Evolutionary conservation across 495 filamentous ascomycete genomes (phyloP), one percentile per base, ranked within the genome.

Genomic region (Extremus antarcticus): DNA sequence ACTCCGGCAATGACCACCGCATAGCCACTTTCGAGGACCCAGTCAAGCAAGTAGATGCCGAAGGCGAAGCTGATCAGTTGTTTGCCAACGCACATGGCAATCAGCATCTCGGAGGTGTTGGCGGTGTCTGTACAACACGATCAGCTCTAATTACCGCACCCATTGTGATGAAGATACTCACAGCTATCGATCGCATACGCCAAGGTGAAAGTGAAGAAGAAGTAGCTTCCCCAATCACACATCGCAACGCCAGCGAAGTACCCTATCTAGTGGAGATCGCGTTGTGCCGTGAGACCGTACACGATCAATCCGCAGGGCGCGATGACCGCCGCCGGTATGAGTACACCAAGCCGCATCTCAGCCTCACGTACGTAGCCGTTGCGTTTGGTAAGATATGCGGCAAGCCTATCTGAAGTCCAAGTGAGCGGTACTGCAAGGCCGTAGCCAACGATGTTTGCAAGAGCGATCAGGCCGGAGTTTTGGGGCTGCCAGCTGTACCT

Each of bases 21-120:
- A 62, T 80, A 83, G 8, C 80, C 81, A 19, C 66, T 63, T 51
- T 74, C 58, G 63, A 76, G 49, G 11, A 82, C 76, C 81, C 80
- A 84, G 52, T 74, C 69, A 20, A 84, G 66, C 43, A 84, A 58
- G 55, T 78, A 75, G 19, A 78, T 62, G 3, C 80, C 78, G 70
- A 83, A 78, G 1, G 78, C 81, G 57, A 84, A 83, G 49, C 70
- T 74, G 46, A 84, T 79, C 3, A 76, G 74, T 64, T 82, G 78
- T 55, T 84, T 84, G n/a, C 81, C 81, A 22, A 84, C 60, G 56
- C 82, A 83, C 78, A 84, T 82, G 2, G 78, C 78, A 58, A 84
- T 84, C 25, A 84, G 67, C 81, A 84, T 82, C 62, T 84, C 79
- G 0, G 69, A 73, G 10, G 74, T 53, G 39, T 63, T 63, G 47